phyloP scores from a whole-genome alignment of 2,329 filamentous ascomycete species.

The Monosporascus sp. region DNA sequence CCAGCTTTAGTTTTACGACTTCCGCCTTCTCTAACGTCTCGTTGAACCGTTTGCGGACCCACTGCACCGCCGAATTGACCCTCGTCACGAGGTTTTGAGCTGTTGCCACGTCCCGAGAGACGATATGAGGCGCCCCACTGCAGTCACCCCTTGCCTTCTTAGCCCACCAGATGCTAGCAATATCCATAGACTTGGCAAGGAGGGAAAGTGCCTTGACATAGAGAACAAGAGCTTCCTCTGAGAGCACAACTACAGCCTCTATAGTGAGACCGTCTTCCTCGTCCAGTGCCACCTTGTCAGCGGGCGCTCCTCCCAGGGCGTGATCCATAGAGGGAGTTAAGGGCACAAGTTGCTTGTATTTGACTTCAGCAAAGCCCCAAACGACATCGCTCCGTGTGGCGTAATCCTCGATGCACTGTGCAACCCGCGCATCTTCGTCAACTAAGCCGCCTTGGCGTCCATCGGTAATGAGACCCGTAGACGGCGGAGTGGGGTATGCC shows the following conservation, averaged over 20 bases:
- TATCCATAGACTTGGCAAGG: conserved; percentile 90
- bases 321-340: conserved; percentile 73
- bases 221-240: conserved; percentile 89
- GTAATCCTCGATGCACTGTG: conserved; percentile 82
- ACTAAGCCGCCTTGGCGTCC: conserved; percentile 53
- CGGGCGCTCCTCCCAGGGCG: conserved; percentile 57
- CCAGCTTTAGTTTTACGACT: conserved; percentile 80
- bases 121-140: conserved; percentile 35
- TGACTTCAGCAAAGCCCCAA: conserved; percentile 96
- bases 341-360: conserved; percentile 95
- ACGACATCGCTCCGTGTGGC: conserved; percentile 93
- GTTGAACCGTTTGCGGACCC: conserved; percentile 91
- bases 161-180: conserved; percentile 88
- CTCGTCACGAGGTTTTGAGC: conserved; percentile 55
- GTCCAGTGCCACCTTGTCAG: conserved; percentile 47
- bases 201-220: conserved; percentile 93
- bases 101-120: conserved; percentile 35
- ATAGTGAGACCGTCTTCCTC: conserved; percentile 76
- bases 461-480: conserved; percentile 61
- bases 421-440: conserved; percentile 75
- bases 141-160: conserved; percentile 66
- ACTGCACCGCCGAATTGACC: conserved; percentile 92
- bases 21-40: conserved; percentile 96
- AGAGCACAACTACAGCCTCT: conserved; percentile 80
- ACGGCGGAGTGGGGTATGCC: conserved; percentile 65